Evolutionary conservation across 2,329 filamentous ascomycete species (phyloP).

Genomic region (Pezicula rhizophila): DNA sequence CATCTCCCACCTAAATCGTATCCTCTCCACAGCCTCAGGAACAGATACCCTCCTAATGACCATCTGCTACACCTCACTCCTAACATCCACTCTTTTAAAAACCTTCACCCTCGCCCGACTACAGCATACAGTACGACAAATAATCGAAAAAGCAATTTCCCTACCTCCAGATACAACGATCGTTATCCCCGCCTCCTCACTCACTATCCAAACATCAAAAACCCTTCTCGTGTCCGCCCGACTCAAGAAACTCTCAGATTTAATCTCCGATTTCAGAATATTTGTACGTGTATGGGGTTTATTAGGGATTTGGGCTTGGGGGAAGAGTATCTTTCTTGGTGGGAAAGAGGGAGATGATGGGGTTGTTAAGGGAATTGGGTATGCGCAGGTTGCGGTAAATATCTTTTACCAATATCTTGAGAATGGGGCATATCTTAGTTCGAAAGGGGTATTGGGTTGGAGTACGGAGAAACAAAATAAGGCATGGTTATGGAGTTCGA

Average conservation of each 20-base stretch:
- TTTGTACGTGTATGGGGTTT: conserved; percentile 73
- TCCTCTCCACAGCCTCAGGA: conserved; percentile 62
- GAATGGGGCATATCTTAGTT: conserved; percentile 72
- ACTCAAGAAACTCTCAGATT: conserved; percentile 54
- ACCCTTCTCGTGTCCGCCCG: conserved; percentile 40
- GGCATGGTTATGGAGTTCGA: conserved; percentile 66
- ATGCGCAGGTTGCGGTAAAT: conserved; percentile 62
- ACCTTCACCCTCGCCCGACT: conserved; percentile 52
- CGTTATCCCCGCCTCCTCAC: conserved; percentile 24
- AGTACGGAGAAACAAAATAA: conserved; percentile 48
- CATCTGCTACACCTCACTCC: conserved; percentile 59
- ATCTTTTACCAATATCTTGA: conserved; percentile 72
- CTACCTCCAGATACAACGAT: conserved; percentile 45
- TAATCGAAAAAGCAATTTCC: conserved; percentile 46
- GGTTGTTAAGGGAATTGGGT: conserved; percentile 47
- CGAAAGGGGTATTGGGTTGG: conserved; percentile 63
- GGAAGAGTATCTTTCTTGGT: conserved; percentile 36
- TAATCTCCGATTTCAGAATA: conserved; percentile 66
- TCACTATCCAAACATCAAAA: conserved; percentile 14
- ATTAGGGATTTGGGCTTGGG: conserved; percentile 67
- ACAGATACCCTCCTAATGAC: conserved; percentile 66
- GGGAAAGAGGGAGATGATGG: conserved; percentile 32
- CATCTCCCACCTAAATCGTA: conserved; percentile 51
- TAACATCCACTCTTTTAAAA: conserved; percentile 45
- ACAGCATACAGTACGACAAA: conserved; percentile 41